Percentiles rank a stretch among this genome's conserved stretches.
phyloP scores from a whole-genome alignment of 2,329 filamentous ascomycete species.

The Colletotrichum simmondsii region DNA sequence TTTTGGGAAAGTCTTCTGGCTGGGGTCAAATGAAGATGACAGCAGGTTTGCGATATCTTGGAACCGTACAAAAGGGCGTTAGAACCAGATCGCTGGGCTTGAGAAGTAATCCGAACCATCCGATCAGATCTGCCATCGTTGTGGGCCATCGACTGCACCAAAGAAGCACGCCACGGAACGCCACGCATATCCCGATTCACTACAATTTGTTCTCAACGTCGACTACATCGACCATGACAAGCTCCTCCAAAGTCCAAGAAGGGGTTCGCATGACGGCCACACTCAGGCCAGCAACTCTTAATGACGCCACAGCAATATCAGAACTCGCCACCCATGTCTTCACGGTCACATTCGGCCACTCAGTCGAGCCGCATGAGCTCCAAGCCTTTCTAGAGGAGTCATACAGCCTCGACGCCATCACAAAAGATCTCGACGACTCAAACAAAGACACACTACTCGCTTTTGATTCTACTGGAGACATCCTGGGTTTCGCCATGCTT shows the following conservation, averaged over 20 bases:
- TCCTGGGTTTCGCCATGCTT: conserved; percentile 55
- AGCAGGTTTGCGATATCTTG: neutral
- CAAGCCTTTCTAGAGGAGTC: conserved; percentile 48
- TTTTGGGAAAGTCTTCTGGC: neutral
- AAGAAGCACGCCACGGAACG: neutral
- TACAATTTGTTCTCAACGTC: neutral
- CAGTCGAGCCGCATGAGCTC: conserved; percentile 49
- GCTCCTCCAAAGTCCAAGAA: neutral
- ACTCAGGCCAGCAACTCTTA: conserved; percentile 4
- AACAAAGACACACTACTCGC: conserved; percentile 43
- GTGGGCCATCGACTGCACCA: neutral
- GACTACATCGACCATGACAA: neutral
- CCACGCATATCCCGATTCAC: neutral
- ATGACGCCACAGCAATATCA: conserved; percentile 44
- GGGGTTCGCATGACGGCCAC: neutral
- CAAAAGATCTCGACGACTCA: conserved; percentile 37
- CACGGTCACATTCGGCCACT: conserved; percentile 52
- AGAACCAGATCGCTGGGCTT: too few relatives aligned
- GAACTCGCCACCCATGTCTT: conserved; percentile 50
- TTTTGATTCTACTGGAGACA: conserved; percentile 3
- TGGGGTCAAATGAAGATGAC: neutral
- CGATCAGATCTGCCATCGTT: neutral
- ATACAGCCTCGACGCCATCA: conserved; percentile 48
- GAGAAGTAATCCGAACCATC: neutral
- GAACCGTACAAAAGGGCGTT: neutral